These are phyloP conservation scores for Cichorium intybus DNA, from an alignment of 140 eudicot genomes.

Conservation along the genomic window DNA sequence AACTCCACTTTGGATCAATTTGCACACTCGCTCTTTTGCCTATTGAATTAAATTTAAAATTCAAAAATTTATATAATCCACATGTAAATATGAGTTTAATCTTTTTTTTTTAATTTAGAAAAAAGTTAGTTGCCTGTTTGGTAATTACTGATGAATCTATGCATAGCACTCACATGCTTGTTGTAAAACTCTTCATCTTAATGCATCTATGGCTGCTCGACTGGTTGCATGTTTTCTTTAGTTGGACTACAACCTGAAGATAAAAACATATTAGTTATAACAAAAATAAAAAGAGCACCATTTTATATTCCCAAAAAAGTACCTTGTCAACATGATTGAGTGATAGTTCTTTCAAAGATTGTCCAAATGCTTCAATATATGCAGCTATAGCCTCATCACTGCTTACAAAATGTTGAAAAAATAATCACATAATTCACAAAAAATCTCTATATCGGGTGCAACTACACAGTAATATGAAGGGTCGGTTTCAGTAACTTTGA, in stretches of 20 bases:
- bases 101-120: too few species aligned
- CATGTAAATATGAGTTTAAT: too few species aligned
- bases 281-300: not conserved
- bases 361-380: constrained; percentile 74
- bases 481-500: constrained; percentile 66
- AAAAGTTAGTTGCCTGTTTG: too few species aligned
- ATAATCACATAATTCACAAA: not conserved
- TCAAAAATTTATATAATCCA: too few species aligned
- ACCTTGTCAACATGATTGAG: constrained; percentile 75
- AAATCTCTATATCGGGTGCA: constrained; percentile 85
- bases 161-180: too few species aligned
- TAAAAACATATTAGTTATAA: not conserved
- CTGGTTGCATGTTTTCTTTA: too few species aligned
- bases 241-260: constrained; percentile 68
- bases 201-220: too few species aligned
- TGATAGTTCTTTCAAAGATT: constrained; percentile 57
- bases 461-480: constrained; percentile 81
- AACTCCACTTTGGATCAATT: too few species aligned
- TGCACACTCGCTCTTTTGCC: too few species aligned
- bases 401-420: not conserved
- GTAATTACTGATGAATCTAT: too few species aligned
- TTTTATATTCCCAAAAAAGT: not conserved
- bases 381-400: constrained; percentile 99
- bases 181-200: too few species aligned
- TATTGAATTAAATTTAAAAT: too few species aligned